These are phyloP conservation scores for Chrysoporthe austroafricana DNA, from an alignment of 2,329 filamentous ascomycete species.

Conservation along the genomic window DNA sequence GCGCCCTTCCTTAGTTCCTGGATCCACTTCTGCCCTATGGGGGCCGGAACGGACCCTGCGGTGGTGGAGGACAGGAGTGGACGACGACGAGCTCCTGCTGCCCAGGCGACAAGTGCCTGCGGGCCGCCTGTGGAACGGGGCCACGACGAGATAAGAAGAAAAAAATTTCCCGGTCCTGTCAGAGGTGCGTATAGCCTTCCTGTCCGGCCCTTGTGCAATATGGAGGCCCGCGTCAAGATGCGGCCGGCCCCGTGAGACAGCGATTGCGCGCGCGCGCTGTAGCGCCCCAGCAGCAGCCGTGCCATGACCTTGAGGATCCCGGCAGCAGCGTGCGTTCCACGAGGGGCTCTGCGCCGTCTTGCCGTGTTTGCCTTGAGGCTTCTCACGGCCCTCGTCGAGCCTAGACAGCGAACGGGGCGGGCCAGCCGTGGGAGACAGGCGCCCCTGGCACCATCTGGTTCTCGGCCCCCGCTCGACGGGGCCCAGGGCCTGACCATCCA, in stretches of 20 bases:
- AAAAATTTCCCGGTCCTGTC: no score
- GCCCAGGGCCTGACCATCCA: slow-evolving; percentile 15
- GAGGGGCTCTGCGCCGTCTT: neutral
- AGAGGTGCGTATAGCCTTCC: neutral
- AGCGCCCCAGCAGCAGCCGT: neutral
- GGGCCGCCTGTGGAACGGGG: neutral
- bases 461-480: neutral
- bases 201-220: neutral
- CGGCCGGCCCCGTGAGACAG: slow-evolving; percentile 16
- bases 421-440: neutral
- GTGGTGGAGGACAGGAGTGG: neutral
- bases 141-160: neutral
- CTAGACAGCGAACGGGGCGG: no score
- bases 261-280: neutral
- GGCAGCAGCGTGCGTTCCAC: neutral
- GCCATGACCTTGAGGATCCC: neutral
- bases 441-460: neutral
- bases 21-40: slow-evolving; percentile 19
- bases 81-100: neutral
- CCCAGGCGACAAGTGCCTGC: neutral
- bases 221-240: slow-evolving; percentile 2
- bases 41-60: neutral
- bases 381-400: no score
- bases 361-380: neutral
- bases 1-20: neutral